Evolutionary conservation across 805 yeast species (phyloP), one percentile per base, ranked within the genome.

Genomic region (Kodamaea laetipori): DNA sequence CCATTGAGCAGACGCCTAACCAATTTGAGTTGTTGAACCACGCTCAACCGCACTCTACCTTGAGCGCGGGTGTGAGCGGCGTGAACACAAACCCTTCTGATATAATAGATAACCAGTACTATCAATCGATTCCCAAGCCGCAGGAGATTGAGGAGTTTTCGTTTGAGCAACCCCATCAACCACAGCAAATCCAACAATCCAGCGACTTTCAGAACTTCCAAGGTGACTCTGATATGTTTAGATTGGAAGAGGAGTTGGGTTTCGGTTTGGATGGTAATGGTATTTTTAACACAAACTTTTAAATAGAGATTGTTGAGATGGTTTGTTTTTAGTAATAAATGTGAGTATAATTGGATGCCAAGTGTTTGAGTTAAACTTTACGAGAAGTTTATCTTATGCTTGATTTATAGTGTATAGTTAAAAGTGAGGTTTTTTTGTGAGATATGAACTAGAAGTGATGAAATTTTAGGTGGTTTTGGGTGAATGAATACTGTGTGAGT

Each of bases 201-300:
- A 28, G 21, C 11, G 45, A 39, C 40, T 39, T 23, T 18, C 33
- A 27, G 21, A 39, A 37, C 30, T 36, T 28, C 13, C 42, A 32
- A 24, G 39, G 32, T 9, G 44, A 44, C 16, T 52, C 56, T 4
- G 73, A 68, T 25, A 57, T 66, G 25, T 65, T 67, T 40, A 53
- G 66, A 35, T 58, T 71, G 28, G 76, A 71, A 47, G 75, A 71
- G 48, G 76, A 71, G 41, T 54, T 71, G 18, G 72, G 74, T 3
- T 71, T 68, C 54, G 76, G 76, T 5, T 56, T 71, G 54, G 76
- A 71, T 52, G 74, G 73, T 7, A 60, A 55, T 44, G 49, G 50
- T n/a, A 40, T 49, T 26, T 55, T 47, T 37, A 48, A 52, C 43
- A 51, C 39, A 13, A 24, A 36, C 37, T 33, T 33, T 33, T 47